Base-by-base conservation (phyloP, 805 yeast species). In the Ascoidea rubescens region DNA sequence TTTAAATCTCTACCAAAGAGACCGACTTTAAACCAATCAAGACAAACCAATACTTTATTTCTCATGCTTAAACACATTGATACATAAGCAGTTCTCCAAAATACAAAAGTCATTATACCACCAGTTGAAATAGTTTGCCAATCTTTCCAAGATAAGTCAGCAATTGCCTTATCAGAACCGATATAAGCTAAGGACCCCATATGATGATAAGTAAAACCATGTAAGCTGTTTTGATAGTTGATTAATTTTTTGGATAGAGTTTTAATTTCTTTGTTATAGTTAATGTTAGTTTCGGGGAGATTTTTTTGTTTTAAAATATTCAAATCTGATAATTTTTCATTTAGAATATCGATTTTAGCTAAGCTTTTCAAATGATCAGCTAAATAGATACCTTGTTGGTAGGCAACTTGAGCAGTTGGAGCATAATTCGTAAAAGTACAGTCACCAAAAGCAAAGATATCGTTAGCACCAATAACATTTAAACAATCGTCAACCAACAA, bases 381-480 rank as follows among this genome's bases (percentile, higher is more conserved):
- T 59, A 90, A 77, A 70, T 78, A 90, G 53, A 75, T 73, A 66
- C 96, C 97, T 70, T 90, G 87, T 74, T 90, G 97, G 71, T 88
- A 81, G 46, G 98, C 98, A 52, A 89, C 97, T 75, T 90, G 97
- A 31, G 97, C 98, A 56, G 98, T 90, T 60, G 97, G 97, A 47
- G 96, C 93, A 60, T 80, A 81, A 65, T 87, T 87, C 55, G 78
- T 74, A 67, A 84, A 81, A 45, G 97, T 87, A 72, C 97, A 90
- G 72, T 90, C 98, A 66, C 98, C 98, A 53, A 90, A 71, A 50
- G 96, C 97, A 68, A 75, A 91, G 59, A 91, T 80, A 30, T 71
- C 68, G 57, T 84, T 86, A 47, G 88, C 76, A 64, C 98, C 98
- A 62, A 86, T 81, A 37, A 91, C 80, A 64, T 83, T 82, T 57